phyloP scores from a whole-genome alignment of 331 rosid species.

The Arachis monticola region DNA sequence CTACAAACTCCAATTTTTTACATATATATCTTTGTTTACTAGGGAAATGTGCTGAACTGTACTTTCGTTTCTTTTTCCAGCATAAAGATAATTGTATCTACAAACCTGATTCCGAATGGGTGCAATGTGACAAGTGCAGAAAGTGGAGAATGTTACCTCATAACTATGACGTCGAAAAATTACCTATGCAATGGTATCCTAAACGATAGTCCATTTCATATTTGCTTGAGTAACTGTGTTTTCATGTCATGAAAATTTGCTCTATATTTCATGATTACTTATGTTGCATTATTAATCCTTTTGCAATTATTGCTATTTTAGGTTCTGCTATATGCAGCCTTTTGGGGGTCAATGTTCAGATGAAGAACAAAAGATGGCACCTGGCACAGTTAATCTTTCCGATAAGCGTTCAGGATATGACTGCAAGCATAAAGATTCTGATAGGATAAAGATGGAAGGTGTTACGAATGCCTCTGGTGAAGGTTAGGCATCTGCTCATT shows the following conservation, averaged over 20 bases:
- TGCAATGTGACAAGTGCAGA: constrained; percentile 69
- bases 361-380: constrained; percentile 44
- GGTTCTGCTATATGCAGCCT: constrained; percentile 68
- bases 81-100: constrained; percentile 36
- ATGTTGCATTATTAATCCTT: background rate
- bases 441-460: constrained; percentile 9
- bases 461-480: constrained; percentile 20
- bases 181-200: constrained; percentile 53
- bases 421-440: constrained; percentile 24
- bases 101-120: constrained; percentile 69
- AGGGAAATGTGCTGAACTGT: background rate
- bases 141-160: constrained; percentile 59
- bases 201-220: constrained; percentile 14
- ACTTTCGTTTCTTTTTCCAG: constrained; percentile 34
- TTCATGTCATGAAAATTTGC: background rate
- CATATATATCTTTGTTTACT: background rate
- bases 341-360: constrained; percentile 49
- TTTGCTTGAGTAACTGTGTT: background rate
- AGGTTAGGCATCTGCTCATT: constrained; percentile 36
- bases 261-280: constrained; percentile 1
- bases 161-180: constrained; percentile 40
- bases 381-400: constrained; percentile 48
- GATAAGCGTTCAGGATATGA: constrained; percentile 49
- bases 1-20: background rate
- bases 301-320: constrained; percentile 31